Percentiles rank a stretch among this genome's conserved stretches.
phyloP scores from a whole-genome alignment of 108 stramenopile genomes.

The Cylindrotheca fusiformis region DNA sequence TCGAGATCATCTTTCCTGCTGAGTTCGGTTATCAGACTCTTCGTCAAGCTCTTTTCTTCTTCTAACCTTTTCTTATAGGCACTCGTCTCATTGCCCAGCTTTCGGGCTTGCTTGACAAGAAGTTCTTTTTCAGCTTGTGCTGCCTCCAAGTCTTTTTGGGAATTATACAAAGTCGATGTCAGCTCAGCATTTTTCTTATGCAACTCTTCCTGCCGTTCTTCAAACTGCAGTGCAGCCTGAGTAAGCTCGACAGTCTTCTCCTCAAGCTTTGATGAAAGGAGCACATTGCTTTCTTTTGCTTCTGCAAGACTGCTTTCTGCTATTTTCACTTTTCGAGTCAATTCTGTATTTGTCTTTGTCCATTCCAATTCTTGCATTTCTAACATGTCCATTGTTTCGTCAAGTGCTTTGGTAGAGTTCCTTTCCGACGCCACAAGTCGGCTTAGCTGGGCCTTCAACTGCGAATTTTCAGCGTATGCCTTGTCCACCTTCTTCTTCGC shows the following conservation, averaged over 20 bases:
- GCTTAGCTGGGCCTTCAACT: background rate
- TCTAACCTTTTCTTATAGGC: background rate
- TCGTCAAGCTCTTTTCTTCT: background rate
- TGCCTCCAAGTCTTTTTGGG: background rate
- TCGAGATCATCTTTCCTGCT: background rate
- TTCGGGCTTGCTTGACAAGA: background rate
- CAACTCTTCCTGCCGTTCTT: constrained; percentile 35
- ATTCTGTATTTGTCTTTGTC: constrained; percentile 20
- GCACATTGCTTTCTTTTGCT: constrained; percentile 1
- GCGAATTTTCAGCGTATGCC: background rate
- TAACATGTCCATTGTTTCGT: constrained; percentile 10
- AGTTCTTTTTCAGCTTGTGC: background rate
- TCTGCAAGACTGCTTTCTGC: background rate
- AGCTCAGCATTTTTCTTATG: constrained; percentile 23
- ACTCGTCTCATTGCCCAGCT: background rate
- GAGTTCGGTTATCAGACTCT: too few relatives aligned
- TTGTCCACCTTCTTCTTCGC: background rate
- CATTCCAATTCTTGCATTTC: constrained; percentile 36
- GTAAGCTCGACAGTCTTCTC: constrained; percentile 10
- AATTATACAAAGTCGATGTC: background rate
- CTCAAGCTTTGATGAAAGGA: background rate
- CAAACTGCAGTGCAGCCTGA: constrained; percentile 18
- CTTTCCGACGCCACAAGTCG: background rate
- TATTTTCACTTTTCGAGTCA: background rate
- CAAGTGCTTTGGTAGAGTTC: constrained; percentile 1